A percentile compares a stretch with the other conserved stretches of the same genome.
phyloP scores from a whole-genome alignment of 2,329 filamentous ascomycete genomes.

The Truncatella angustata region DNA sequence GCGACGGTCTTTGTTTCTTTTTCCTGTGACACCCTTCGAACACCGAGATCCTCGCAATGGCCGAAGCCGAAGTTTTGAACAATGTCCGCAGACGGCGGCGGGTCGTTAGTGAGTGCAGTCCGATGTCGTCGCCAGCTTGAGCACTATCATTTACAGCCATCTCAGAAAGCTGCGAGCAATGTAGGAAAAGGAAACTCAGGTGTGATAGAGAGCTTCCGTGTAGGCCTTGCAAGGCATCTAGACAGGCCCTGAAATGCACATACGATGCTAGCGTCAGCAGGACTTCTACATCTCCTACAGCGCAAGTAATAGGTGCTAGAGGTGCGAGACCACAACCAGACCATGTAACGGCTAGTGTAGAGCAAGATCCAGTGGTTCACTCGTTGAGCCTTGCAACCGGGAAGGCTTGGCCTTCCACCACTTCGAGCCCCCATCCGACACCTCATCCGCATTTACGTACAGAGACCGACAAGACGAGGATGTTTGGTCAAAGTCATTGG shows the following conservation, averaged over 20 bases:
- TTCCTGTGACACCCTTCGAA: too few species aligned
- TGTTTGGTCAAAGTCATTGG: constrained; percentile 2
- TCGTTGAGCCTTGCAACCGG: neutral
- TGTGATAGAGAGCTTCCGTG: constrained; percentile 7
- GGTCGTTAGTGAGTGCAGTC: neutral
- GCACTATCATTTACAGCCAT: constrained; percentile 15
- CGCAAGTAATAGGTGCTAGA: neutral
- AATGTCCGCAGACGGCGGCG: neutral
- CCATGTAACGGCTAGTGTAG: neutral
- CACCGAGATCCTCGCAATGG: neutral
- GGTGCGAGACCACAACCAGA: neutral
- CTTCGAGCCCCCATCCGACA: neutral
- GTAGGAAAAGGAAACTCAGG: constrained; percentile 8
- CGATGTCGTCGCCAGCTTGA: neutral
- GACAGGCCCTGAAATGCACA: neutral
- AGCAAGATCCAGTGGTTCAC: neutral
- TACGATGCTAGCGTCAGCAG: neutral
- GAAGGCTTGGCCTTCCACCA: neutral
- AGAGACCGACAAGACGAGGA: neutral
- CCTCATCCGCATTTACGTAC: neutral
- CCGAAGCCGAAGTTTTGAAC: neutral
- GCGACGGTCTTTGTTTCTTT: too few species aligned
- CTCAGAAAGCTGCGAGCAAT: constrained; percentile 9
- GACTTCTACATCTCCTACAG: neutral
- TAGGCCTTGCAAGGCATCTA: constrained; percentile 5